Conservation (phyloP, 2,329 filamentous ascomycete genomes). For the Aspergillus neotritici region DNA sequence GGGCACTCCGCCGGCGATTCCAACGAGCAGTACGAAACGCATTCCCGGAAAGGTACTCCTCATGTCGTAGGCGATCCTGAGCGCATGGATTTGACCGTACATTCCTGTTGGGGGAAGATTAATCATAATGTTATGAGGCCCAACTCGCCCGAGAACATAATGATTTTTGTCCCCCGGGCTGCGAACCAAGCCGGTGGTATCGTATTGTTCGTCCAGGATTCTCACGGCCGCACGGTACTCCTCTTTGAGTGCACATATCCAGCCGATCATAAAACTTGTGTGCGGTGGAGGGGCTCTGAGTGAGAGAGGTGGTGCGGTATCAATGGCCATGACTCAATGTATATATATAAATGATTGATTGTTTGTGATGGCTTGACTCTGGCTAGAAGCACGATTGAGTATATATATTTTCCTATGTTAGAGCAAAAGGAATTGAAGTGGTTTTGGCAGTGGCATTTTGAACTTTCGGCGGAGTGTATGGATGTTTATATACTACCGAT, state of each 20-base stretch:
- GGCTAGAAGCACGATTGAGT: no score
- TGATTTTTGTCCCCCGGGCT: neutral
- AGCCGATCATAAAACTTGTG: constrained; percentile 29
- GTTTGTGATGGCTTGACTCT: no score
- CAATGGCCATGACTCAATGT: no score
- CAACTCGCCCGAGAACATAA: neutral
- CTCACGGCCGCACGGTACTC: neutral
- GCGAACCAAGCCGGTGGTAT: neutral
- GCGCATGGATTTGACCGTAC: neutral
- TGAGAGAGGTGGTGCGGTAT: no score
- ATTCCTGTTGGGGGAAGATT: neutral
- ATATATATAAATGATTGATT: no score
- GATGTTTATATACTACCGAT: no score
- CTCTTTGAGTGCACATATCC: neutral
- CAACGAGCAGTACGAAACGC: neutral
- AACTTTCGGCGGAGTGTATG: no score
- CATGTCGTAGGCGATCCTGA: neutral
- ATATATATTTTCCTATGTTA: no score
- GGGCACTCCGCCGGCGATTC: neutral
- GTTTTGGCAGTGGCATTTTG: no score
- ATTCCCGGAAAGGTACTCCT: neutral
- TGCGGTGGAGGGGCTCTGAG: constrained; percentile 7
- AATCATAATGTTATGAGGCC: neutral
- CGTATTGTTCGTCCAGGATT: neutral
- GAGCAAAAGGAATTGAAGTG: no score